Base-by-base conservation (phyloP, 768 basidiomycete species). In the Trametes coccinea region DNA sequence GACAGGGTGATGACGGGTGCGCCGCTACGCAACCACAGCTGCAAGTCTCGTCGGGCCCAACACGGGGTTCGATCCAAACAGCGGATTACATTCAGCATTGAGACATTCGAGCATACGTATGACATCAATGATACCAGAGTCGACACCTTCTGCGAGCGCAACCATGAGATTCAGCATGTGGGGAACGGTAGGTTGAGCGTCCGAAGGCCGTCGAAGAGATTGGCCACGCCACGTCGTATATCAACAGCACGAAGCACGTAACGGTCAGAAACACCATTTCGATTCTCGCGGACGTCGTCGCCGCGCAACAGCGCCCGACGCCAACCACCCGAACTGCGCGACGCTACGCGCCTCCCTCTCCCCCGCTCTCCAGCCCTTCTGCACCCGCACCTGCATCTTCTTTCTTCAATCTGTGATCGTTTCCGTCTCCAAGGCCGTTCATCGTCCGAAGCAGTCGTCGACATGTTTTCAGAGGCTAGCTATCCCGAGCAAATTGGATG, bases 391-490 rank as follows among this genome's bases (percentile, higher is more conserved):
- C 57, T 22, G n/a, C 43, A 31, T 46, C 54, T 33, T 44, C 41
- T n/a, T 43, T 51, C 48, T 41, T 58, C 40, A 22, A n/a, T 51
- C 56, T 14, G 4, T 59, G 57, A 59, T 59, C 41, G 57, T 59
- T 31, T 43, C 50, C 41, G 57, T 59, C 41, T 43, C 50, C 49
- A 59, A 33, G 34, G 47, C 47, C 30, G 45, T 56, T 29, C 54
- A 8, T 56, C n/a, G 13, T 56, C 33, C 11, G 22, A 49, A 49
- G 47, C 29, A 11, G 2, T 11, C 11, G 5, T 37, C 47, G 30
- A 49, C 11, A 37, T 37, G 11, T 37, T 37, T 11, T 37, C 34
- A 11, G 34, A 11, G 34, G 34, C 34, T 22, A 22, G 22, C 22
- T 22, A 22, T 22, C 22, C 22, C 22, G 22, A 37, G 5, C 34